Conservation (phyloP, 352 stramenopile species). For the Globisporangium cystogenes region DNA sequence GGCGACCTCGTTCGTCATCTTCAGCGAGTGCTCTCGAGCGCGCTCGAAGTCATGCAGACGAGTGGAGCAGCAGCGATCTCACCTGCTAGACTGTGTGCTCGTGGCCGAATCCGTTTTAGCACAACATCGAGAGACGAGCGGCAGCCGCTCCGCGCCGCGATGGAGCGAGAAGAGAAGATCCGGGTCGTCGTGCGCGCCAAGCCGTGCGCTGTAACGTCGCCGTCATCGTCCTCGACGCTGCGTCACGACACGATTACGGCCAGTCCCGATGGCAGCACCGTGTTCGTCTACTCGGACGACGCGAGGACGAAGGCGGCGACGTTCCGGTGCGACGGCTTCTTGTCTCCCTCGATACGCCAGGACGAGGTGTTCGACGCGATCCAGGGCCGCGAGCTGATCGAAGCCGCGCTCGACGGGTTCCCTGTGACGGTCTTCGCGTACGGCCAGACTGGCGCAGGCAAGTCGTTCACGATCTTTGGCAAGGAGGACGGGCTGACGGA, state of each 20-base stretch:
- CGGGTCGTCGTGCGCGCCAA: conserved; percentile 60
- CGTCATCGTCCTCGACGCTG: neutral
- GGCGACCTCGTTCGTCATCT: no score
- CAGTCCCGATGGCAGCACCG: conserved; percentile 29
- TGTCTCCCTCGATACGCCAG: conserved; percentile 31
- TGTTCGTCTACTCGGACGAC: conserved; percentile 42
- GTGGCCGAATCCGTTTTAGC: no score
- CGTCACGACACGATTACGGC: conserved; percentile 23
- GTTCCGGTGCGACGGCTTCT: conserved; percentile 63
- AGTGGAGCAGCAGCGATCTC: no score
- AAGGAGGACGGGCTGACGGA: conserved; percentile 35
- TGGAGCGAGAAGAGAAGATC: conserved; percentile 64
- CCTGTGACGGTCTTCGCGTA: conserved; percentile 75
- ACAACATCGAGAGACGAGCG: no score
- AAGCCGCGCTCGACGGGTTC: conserved; percentile 52
- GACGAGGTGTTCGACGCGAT: conserved; percentile 53
- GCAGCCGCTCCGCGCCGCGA: no score
- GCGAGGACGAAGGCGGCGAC: conserved; percentile 26
- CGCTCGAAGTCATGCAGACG: no score
- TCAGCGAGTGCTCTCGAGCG: no score
- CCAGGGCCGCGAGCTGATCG: conserved; percentile 32
- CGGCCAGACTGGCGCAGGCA: conserved; percentile 64
- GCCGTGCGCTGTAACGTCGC: conserved; percentile 13
- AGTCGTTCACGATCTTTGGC: conserved; percentile 75
- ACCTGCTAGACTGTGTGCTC: no score